phyloP scores from a whole-genome alignment of 305 asterid genomes.

The Ilex paraguariensis region DNA sequence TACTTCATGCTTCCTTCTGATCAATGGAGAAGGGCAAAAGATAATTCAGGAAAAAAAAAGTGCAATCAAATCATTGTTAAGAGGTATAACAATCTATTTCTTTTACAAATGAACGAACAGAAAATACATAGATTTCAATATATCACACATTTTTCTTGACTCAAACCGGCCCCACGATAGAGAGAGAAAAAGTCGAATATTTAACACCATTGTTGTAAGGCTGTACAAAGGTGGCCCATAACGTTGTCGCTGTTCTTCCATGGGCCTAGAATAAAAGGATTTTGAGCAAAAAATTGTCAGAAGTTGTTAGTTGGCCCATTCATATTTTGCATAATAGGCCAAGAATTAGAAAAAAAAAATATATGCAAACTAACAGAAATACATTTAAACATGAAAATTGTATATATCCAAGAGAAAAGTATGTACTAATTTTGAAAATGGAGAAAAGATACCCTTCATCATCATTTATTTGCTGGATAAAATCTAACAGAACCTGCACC shows the following conservation, averaged over 20 bases:
- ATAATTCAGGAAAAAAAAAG: constrained; percentile 14
- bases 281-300: constrained; percentile 29
- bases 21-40: constrained; percentile 20
- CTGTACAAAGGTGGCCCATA: constrained; percentile 96
- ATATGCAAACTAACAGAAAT: too few relatives aligned
- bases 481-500: constrained; percentile 93
- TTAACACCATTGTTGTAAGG: constrained; percentile 77
- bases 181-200: constrained; percentile 58
- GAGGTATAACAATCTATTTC: neutral
- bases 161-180: constrained; percentile 59
- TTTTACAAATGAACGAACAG: constrained; percentile 3
- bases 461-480: constrained; percentile 85
- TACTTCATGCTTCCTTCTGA: constrained; percentile 60
- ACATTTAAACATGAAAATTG: neutral
- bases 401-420: constrained; percentile 8
- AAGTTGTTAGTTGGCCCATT: constrained; percentile 17
- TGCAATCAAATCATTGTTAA: neutral
- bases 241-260: constrained; percentile 98
- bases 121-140: constrained; percentile 20
- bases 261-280: constrained; percentile 62
- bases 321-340: constrained; percentile 15
- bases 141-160: constrained; percentile 56
- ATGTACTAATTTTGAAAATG: neutral
- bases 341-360: constrained; percentile 10
- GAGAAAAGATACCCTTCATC: constrained; percentile 78